A percentile compares a stretch with the other conserved stretches of the same genome.
Evolutionary conservation across 1,139 yeast species (phyloP).

Genomic region (Kurtzmaniella quercitrusa): DNA sequence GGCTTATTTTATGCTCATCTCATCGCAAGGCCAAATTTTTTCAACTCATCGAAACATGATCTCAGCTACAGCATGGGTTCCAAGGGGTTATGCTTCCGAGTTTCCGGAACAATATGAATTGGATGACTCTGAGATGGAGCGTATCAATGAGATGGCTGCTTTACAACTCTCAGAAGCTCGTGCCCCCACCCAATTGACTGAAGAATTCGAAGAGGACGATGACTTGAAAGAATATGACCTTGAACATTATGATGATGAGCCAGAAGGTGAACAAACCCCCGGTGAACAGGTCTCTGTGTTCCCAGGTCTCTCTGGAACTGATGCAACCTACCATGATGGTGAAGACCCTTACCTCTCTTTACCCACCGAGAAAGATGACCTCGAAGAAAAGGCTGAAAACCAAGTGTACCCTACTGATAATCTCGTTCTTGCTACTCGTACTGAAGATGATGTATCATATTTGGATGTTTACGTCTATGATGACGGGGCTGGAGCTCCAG

Average conservation of each 20-base stretch:
- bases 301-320: slow-evolving; percentile 61
- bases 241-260: slow-evolving; percentile 77
- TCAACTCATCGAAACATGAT: slow-evolving; percentile 47
- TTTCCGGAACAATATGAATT: slow-evolving; percentile 86
- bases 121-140: slow-evolving; percentile 87
- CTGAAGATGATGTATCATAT: slow-evolving; percentile 92
- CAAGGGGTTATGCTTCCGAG: slow-evolving; percentile 92
- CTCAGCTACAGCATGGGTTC: slow-evolving; percentile 93
- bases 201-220: slow-evolving; percentile 46
- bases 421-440: slow-evolving; percentile 83
- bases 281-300: slow-evolving; percentile 58
- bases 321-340: slow-evolving; percentile 50
- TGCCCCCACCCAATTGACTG: slow-evolving; percentile 46
- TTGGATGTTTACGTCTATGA: slow-evolving; percentile 93
- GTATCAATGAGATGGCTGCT: slow-evolving; percentile 82
- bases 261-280: slow-evolving; percentile 34
- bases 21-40: slow-evolving; percentile 1
- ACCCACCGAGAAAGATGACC: slow-evolving; percentile 60
- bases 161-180: slow-evolving; percentile 64
- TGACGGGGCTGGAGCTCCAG: slow-evolving; percentile 84
- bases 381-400: slow-evolving; percentile 74
- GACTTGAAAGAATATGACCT: slow-evolving; percentile 85
- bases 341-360: slow-evolving; percentile 68
- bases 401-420: slow-evolving; percentile 91
- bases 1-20: slow-evolving; percentile 2